These are phyloP conservation scores for Chloris gayana DNA, from an alignment of 176 grass and related monocot genomes.

Conservation along the genomic window DNA sequence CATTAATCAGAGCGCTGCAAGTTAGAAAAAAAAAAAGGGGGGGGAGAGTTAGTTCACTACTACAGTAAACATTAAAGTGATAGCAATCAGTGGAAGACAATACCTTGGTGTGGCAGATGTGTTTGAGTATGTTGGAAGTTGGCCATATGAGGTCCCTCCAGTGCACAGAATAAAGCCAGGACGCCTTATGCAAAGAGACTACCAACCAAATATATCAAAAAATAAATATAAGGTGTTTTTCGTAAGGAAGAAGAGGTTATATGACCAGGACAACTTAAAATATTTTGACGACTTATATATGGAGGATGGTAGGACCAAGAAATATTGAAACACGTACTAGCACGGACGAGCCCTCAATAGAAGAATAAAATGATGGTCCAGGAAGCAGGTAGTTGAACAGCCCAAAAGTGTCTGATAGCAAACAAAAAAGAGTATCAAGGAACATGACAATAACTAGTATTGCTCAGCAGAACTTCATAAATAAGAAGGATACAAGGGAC, in stretches of 20 bases:
- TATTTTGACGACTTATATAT: constrained; percentile 48
- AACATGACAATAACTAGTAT: constrained; percentile 30
- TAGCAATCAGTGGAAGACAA: constrained; percentile 33
- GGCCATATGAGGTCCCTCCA: constrained; percentile 88
- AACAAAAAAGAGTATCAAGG: constrained; percentile 41
- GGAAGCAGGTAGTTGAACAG: constrained; percentile 87
- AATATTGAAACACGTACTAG: constrained; percentile 62
- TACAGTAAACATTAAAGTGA: constrained; percentile 28
- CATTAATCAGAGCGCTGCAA: constrained; percentile 65
- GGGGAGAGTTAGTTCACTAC: not conserved
- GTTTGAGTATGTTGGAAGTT: constrained; percentile 80
- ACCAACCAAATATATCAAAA: constrained; percentile 44
- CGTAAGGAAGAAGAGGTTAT: not conserved
- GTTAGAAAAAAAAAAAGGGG: not conserved
- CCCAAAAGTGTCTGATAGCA: constrained; percentile 70
- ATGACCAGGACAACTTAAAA: constrained; percentile 28
- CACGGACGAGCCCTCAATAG: constrained; percentile 73
- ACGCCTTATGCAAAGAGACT: constrained; percentile 80
- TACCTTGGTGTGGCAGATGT: constrained; percentile 64
- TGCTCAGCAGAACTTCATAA: constrained; percentile 16
- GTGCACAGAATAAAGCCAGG: constrained; percentile 96
- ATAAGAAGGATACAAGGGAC: constrained; percentile 53
- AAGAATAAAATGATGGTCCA: constrained; percentile 83
- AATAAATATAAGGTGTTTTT: constrained; percentile 26
- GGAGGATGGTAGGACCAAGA: not conserved